A percentile compares a stretch with the other conserved stretches of the same genome.
Evolutionary conservation across 306 rosid genomes (phyloP).

Genomic region (Biancaea sappan): DNA sequence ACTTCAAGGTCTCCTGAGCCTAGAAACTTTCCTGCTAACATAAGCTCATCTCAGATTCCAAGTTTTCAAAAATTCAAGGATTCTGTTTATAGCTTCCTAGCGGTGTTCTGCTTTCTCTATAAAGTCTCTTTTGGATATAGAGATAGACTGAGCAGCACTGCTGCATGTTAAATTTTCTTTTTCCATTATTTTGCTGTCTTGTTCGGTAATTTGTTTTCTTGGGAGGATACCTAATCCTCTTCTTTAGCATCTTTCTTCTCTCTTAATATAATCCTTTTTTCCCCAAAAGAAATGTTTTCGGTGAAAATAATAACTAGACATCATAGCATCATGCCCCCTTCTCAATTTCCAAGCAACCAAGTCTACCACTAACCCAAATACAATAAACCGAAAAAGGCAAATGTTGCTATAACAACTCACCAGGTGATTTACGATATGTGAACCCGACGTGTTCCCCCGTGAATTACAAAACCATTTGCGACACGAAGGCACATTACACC

Average conservation of each 20-base stretch:
- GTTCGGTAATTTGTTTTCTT: not conserved
- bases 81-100: too few relatives aligned
- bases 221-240: not conserved
- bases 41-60: not conserved
- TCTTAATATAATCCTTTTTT: not conserved
- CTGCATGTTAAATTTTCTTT: not conserved
- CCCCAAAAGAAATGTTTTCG: not conserved
- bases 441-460: conserved; percentile 95
- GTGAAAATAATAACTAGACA: not conserved
- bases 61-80: not conserved
- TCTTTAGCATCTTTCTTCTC: not conserved
- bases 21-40: not conserved
- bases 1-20: not conserved
- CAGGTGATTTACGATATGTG: conserved; percentile 97
- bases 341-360: not conserved
- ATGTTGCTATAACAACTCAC: conserved; percentile 47
- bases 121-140: not conserved
- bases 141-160: not conserved
- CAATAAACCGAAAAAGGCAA: not conserved
- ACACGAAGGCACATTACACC: conserved; percentile 98
- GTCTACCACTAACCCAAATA: conserved; percentile 20
- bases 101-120: too few relatives aligned
- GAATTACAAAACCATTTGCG: conserved; percentile 99
- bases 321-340: not conserved
- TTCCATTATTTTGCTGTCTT: not conserved